Conservation (phyloP, 306 rosid species). For the Begonia masoniana region DNA sequence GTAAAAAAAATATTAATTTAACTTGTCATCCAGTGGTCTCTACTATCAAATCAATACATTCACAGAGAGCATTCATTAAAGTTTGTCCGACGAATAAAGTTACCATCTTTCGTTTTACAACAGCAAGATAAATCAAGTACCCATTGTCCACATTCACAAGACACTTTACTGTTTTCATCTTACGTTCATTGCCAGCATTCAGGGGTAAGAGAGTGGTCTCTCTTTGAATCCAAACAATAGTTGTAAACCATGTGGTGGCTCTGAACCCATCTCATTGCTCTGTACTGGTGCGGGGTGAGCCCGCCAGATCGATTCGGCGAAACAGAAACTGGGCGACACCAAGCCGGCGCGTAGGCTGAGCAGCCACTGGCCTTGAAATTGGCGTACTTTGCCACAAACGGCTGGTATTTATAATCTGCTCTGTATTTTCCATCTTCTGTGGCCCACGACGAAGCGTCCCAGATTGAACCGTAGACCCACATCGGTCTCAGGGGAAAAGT, state of each 20-base stretch:
- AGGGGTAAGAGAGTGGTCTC: neutral
- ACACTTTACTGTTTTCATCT: too few relatives aligned
- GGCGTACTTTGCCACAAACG: conserved; percentile 38
- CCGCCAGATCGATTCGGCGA: neutral
- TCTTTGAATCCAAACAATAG: neutral
- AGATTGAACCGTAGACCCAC: conserved; percentile 60
- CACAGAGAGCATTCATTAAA: too few relatives aligned
- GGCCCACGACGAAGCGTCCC: conserved; percentile 37
- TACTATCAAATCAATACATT: too few relatives aligned
- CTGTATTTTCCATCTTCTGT: conserved; percentile 43
- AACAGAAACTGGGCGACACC: conserved; percentile 10
- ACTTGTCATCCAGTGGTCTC: too few relatives aligned
- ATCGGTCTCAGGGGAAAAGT: conserved; percentile 50
- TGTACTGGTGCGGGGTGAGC: neutral
- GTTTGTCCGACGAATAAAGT: too few relatives aligned
- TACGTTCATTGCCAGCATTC: neutral
- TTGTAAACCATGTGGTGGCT: neutral
- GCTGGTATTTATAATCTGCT: conserved; percentile 54
- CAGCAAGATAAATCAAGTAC: too few relatives aligned
- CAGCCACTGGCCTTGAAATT: conserved; percentile 48
- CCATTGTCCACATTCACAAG: too few relatives aligned
- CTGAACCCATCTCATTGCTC: conserved; percentile 1
- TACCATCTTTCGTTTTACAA: too few relatives aligned
- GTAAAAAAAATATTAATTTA: too few relatives aligned
- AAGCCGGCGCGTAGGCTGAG: conserved; percentile 26